Base-by-base conservation (phyloP, 73 alveolate species). In the Paramecium primaurelia region DNA sequence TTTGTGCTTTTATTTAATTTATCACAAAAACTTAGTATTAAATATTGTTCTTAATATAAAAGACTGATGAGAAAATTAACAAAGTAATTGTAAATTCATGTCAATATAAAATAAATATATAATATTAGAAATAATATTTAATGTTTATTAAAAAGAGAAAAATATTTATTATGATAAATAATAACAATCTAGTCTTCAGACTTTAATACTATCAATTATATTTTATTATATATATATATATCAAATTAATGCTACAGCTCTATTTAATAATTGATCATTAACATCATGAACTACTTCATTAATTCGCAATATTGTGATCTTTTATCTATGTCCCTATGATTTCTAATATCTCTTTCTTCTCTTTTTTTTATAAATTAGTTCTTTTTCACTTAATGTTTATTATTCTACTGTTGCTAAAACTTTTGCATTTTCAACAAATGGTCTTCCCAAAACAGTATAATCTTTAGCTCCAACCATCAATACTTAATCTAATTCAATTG, bases 371-470 rank as follows among this genome's bases (percentile, higher is more conserved):
- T 95, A 96, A 32, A 96, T 71, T 16, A 95, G 75, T 49, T 86
- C 92, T 75, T 96, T 96, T 16, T 96, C 99, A 34, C 96, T 59
- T 36, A 59, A 42, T 42, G 96, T 58, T 37, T 86, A 92, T 89
- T 96, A 96, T 92, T 96, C 99, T 18, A 96, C 94, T 8, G 98
- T 95, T 7, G 96, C 97, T 22, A 60, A 58, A 3, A 96, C 97
- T 49, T 86, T 77, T 18, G 97, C 97, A 45, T 92, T 86, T 64
- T 64, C 97, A 1, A 96, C 97, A 36, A 86, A 32, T 37, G 99
- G 99, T 51, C 99, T 86, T 9, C 99, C 99, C 37, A 96, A 68
- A 11, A 94, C 36, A 22, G 99, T 96, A 59, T 95, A 96, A 68
- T 95, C 96, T 42, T 89, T 58, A 44, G 99, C 92, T 59, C 98